Conservation (phyloP, 176 grass and related monocot genomes). For the Rhynchospora pubera region DNA sequence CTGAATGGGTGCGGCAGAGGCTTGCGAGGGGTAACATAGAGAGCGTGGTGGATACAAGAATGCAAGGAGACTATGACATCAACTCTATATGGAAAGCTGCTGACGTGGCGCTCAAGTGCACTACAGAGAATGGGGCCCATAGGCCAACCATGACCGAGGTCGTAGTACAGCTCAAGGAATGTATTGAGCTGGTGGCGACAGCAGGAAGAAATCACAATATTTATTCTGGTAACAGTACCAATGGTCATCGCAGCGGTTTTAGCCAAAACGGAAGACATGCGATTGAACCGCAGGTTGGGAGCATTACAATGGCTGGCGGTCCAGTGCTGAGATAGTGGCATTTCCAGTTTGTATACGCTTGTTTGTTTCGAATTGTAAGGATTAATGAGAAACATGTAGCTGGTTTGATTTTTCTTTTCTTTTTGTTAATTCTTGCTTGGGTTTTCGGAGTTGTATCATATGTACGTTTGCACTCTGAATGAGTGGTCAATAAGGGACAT, state of each 20-base stretch:
- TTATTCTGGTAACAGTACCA: not conserved
- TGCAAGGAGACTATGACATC: slow-evolving; percentile 27
- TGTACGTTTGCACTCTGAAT: not conserved
- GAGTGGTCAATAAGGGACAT: too few species aligned
- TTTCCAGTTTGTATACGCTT: not conserved
- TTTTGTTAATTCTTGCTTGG: not conserved
- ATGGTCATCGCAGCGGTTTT: not conserved
- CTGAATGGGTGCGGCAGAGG: slow-evolving; percentile 22
- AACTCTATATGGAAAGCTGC: slow-evolving; percentile 43
- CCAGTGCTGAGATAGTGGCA: slow-evolving; percentile 25
- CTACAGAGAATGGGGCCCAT: not conserved
- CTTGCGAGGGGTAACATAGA: slow-evolving; percentile 31
- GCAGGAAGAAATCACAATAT: not conserved
- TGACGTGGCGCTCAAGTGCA: slow-evolving; percentile 54
- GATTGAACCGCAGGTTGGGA: slow-evolving; percentile 30
- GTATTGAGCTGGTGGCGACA: slow-evolving; percentile 30
- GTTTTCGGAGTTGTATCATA: not conserved
- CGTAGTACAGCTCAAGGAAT: slow-evolving; percentile 38
- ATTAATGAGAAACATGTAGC: not conserved
- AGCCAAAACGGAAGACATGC: slow-evolving; percentile 26
- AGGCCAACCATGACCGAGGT: slow-evolving; percentile 51
- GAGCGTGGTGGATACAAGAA: slow-evolving; percentile 21
- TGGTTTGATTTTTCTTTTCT: not conserved
- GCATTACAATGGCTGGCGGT: slow-evolving; percentile 11
- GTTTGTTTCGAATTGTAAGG: not conserved